Evolutionary conservation across 2,329 filamentous ascomycete genomes (phyloP).

Genomic region (Thelonectria blattea): DNA sequence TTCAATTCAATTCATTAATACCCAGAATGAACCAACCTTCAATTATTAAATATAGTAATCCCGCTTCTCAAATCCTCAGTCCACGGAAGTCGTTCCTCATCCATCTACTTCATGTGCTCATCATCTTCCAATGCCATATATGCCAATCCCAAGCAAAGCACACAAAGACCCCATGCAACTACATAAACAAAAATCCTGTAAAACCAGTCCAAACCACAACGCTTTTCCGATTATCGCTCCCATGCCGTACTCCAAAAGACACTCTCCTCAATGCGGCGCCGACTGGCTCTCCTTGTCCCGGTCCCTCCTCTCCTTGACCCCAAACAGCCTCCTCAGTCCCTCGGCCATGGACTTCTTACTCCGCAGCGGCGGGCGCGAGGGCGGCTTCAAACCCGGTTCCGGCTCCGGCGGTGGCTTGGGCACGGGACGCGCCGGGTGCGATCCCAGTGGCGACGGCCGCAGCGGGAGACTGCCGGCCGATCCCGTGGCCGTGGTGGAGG

Average conservation of each 20-base stretch:
- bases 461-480: constrained; percentile 12
- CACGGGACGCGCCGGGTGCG: constrained; percentile 12
- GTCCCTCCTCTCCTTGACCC: constrained; percentile 36
- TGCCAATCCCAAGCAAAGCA: too few species aligned
- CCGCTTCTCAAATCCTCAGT: too few species aligned
- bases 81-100: too few species aligned
- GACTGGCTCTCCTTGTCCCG: background rate
- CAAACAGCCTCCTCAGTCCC: constrained; percentile 49
- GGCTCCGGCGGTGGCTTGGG: constrained; percentile 7
- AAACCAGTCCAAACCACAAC: background rate
- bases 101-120: too few species aligned
- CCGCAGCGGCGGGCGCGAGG: constrained; percentile 24
- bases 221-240: background rate
- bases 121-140: too few species aligned
- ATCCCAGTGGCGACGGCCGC: constrained; percentile 16
- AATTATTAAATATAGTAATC: too few species aligned
- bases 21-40: too few species aligned
- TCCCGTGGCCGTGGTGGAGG: background rate
- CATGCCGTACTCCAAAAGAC: background rate
- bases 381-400: background rate
- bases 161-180: too few species aligned
- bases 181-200: too few species aligned
- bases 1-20: background rate
- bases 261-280: background rate
- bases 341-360: constrained; percentile 45